Evolutionary conservation across 352 stramenopile species (phyloP).

Genomic region (Pythium diclinum): DNA sequence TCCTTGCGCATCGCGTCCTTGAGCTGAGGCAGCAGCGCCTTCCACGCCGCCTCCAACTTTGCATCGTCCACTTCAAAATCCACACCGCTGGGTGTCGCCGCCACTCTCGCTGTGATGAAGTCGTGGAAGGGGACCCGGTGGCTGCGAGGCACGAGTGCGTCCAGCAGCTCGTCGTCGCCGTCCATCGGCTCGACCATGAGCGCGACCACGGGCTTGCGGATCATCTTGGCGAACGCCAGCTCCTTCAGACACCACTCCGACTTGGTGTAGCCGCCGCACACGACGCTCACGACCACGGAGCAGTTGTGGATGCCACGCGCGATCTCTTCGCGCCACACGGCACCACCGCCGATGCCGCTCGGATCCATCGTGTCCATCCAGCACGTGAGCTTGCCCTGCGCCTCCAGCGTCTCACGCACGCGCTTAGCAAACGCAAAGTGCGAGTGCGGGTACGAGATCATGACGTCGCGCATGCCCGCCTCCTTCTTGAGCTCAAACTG

Average conservation of each 20-base stretch:
- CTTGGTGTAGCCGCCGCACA: conserved; percentile 67
- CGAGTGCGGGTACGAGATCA: conserved; percentile 82
- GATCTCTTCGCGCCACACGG: conserved; percentile 80
- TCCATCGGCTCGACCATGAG: conserved; percentile 21
- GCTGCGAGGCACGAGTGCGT: conserved; percentile 45
- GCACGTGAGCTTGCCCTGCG: conserved; percentile 53
- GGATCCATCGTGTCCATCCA: conserved; percentile 87
- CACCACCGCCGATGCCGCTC: conserved; percentile 67
- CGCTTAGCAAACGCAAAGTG: conserved; percentile 58
- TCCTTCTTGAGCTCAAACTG: conserved; percentile 78
- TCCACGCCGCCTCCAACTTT: conserved; percentile 41
- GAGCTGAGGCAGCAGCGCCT: conserved; percentile 43
- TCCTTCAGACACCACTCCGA: conserved; percentile 84
- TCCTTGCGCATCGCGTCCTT: conserved; percentile 46
- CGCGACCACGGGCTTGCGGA: conserved; percentile 53
- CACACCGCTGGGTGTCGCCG: conserved; percentile 31
- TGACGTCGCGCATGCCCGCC: conserved; percentile 66
- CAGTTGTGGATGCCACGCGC: conserved; percentile 72
- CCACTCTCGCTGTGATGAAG: conserved; percentile 39
- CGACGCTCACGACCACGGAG: conserved; percentile 66
- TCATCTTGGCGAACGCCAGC: conserved; percentile 67
- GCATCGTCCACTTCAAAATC: conserved; percentile 55
- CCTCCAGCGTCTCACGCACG: conserved; percentile 65
- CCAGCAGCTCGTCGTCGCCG: not conserved
- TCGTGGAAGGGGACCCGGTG: conserved; percentile 52